Conservation (phyloP, 192 early-diverging fungal genomes). For the Mycoemilia scoparia region DNA sequence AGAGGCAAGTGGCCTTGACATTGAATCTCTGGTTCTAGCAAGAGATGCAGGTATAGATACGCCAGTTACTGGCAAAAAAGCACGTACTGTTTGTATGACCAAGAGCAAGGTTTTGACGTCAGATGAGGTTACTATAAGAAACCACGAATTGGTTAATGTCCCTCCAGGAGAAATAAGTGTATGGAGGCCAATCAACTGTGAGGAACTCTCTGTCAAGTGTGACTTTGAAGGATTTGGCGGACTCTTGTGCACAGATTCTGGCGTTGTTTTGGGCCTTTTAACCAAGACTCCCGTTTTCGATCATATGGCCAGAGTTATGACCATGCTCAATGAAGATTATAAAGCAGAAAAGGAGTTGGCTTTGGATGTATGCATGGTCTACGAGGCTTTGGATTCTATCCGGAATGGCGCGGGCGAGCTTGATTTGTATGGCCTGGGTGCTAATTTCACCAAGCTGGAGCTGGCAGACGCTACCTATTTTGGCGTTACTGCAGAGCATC, state of each 20-base stretch:
- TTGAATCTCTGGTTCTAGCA: constrained; percentile 38
- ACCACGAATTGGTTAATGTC: too few relatives aligned
- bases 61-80: constrained; percentile 36
- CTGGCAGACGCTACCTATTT: constrained; percentile 39
- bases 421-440: constrained; percentile 33
- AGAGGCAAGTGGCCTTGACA: constrained; percentile 55
- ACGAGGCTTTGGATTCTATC: constrained; percentile 28
- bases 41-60: constrained; percentile 49
- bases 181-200: too few relatives aligned
- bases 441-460: constrained; percentile 40
- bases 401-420: constrained; percentile 30
- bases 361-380: constrained; percentile 21
- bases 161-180: too few relatives aligned
- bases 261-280: constrained; percentile 43
- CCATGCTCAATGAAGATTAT: too few relatives aligned
- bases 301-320: background rate
- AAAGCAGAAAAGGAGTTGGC: constrained; percentile 4
- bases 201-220: too few relatives aligned
- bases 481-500: constrained; percentile 39
- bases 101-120: constrained; percentile 33
- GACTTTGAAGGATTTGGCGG: too few relatives aligned
- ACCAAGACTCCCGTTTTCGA: constrained; percentile 23
- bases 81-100: constrained; percentile 31
- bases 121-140: constrained; percentile 7
- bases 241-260: constrained; percentile 37